These are phyloP conservation scores for Ceratocystis colombiana DNA, from an alignment of 2,329 filamentous ascomycete species.

Conservation along the genomic window DNA sequence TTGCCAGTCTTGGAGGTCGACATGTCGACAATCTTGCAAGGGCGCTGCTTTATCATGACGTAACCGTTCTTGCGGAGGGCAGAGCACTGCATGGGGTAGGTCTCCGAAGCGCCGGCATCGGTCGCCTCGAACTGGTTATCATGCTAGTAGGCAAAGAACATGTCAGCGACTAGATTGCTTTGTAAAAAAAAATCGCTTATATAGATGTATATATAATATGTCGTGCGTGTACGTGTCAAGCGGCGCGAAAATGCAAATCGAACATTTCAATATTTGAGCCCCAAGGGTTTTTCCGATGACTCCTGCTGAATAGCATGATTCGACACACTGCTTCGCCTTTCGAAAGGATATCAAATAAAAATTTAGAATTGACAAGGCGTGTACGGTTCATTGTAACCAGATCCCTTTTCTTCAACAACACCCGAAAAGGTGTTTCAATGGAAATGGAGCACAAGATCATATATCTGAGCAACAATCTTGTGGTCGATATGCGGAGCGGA, in stretches of 20 bases:
- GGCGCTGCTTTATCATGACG: slow-evolving; percentile 96
- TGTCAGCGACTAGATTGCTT: slow-evolving; percentile 17
- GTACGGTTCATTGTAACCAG: background rate
- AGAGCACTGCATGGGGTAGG: slow-evolving; percentile 98
- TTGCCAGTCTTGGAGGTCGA: slow-evolving; percentile 99
- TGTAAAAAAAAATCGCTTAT: background rate
- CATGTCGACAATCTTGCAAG: slow-evolving; percentile 99
- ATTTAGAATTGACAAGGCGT: background rate
- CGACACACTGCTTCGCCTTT: background rate
- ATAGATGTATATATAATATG: no score
- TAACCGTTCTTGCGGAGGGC: slow-evolving; percentile 98
- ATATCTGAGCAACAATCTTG: slow-evolving; percentile 5
- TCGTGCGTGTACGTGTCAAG: no score
- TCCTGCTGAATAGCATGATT: background rate
- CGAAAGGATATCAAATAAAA: background rate
- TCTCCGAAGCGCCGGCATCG: slow-evolving; percentile 91
- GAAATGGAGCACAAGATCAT: background rate
- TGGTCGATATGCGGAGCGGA: slow-evolving; percentile 2
- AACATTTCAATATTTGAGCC: no score
- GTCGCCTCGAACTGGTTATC: slow-evolving; percentile 74
- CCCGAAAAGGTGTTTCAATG: background rate
- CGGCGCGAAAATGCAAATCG: no score
- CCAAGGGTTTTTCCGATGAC: no score
- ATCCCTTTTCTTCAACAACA: background rate
- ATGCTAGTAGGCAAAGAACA: slow-evolving; percentile 40